Base-by-base conservation (phyloP, 2,329 filamentous ascomycete species). In the Karstenula rhodostoma region DNA sequence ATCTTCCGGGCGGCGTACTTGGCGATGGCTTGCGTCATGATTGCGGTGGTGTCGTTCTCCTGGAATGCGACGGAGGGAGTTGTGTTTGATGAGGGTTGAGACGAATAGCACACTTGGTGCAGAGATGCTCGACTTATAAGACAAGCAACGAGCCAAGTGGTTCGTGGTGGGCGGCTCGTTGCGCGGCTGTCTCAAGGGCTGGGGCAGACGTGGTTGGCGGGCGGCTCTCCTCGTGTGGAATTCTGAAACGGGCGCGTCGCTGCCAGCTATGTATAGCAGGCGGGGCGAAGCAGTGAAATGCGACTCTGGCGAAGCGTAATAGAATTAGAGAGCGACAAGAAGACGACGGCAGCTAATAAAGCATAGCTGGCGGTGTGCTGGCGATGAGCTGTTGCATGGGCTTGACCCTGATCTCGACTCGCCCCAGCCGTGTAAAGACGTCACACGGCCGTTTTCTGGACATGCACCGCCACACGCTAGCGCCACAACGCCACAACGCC, bases 1-100 rank as follows among this genome's bases (percentile, higher is more conserved):
- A 84, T 73, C 76, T 83, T 83, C 72, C 82, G 81, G 44, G 81
- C 81, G 9, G 81, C 82, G 69, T 80, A 82, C 65, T 84, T 84
- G 59, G 78, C 81, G 35, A 83, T 74, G 52, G 74, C 68, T 56
- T 73, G 72, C 48, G 82, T 78, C 82, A 84, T 84, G 70, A n/a
- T 67, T 66, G 66, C 61, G 65, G 63, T 66, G 44, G 58, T 63
- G 54, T 40, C 50, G 50, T 40, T 59, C 42, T 58, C 22, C 32
- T 49, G 56, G 40, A 51, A 44, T 27, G 32, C 49, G 57, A 56
- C 62, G 27, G 55, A 56, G 61, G 37, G 49, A 46, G 50, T 60
- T 49, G 35, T 35, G 42, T 23, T 51, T 33, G 51, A 52, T 33
- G 46, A 57, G 50, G 37, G 50, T 53, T 47, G 46, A n/a, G 51